phyloP scores from a whole-genome alignment of 345 rosid species.

The Aquilaria sinensis region DNA sequence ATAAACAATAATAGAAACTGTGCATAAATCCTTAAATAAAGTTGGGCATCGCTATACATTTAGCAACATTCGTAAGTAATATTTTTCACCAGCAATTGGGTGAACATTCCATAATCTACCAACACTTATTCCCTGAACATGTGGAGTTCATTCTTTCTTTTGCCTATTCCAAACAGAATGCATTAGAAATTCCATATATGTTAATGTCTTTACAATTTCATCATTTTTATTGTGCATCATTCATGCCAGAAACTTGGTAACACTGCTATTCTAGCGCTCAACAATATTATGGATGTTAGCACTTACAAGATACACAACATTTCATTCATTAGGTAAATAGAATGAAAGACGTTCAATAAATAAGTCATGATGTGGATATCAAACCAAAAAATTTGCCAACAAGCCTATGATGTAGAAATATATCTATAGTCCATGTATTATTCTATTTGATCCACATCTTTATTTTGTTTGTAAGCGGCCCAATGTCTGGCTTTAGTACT shows the following conservation, averaged over 20 bases:
- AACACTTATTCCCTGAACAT: background rate
- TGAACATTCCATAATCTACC: background rate
- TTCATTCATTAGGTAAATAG: background rate
- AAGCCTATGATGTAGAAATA: background rate
- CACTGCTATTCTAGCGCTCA: too few relatives aligned
- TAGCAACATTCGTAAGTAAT: too few relatives aligned
- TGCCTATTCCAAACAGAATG: background rate
- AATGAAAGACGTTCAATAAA: background rate
- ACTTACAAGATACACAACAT: background rate
- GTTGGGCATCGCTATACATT: background rate
- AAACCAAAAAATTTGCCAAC: background rate
- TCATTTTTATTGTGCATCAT: background rate
- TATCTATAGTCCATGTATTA: background rate
- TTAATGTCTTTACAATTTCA: background rate
- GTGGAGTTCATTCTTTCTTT: background rate
- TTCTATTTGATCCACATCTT: background rate
- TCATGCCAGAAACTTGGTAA: background rate
- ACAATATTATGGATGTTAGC: too few relatives aligned
- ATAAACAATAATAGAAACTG: background rate
- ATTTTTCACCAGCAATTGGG: too few relatives aligned
- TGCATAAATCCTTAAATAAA: background rate
- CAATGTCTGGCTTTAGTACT: accelerated
- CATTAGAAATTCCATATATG: background rate
- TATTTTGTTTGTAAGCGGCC: background rate
- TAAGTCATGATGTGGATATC: background rate